Evolutionary conservation across 768 basidiomycete genomes (phyloP), one percentile per base, ranked within the genome.

Genomic region (Gymnopilus junonius): DNA sequence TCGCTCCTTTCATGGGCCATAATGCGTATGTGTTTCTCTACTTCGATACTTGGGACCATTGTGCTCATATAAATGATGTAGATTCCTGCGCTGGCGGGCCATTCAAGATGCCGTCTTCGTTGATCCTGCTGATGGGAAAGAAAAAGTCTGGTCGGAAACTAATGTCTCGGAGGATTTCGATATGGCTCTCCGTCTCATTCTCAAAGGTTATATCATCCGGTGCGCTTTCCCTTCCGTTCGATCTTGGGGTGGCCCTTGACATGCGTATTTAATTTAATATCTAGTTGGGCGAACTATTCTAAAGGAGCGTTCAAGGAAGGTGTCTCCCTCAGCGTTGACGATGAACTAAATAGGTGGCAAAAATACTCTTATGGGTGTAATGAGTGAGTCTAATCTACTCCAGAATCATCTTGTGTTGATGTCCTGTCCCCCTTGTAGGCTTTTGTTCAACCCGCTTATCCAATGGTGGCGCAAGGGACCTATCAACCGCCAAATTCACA

Each of bases 271-370:
- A n/a, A 14, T 34, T 55, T 20, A 2, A 4, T 75, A 59, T 81
- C 79, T 63, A 86, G 87, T 8, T 90, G 91, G 93, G 91, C 92
- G 53, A 92, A 92, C 1, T 96, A 96, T 73, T 89, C 87, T 1
- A 82, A 89, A n/a, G 87, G 92, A 35, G 89, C 82, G 4, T 97
- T 95, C 82, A 91, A 95, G 77, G 94, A 97, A 72, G 95, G 95
- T 66, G 94, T 97, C 27, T 91, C 90, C 1, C 80, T 97, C 29
- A 94, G 91, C 3, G 86, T 87, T 66, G 94, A 95, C 61, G 94
- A 96, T 73, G 94, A 97, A 72, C 74, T 95, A 48, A 95, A 94
- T 69, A 77, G 94, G 3, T 97, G 94, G 94, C 92, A 95, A 63
- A 96, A 95, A 64, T 85, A 84, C 66, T 75, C 85, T 55, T 88